These are phyloP conservation scores for Liquidambar formosana DNA, from an alignment of 164 flowering plant species.

Conservation along the genomic window DNA sequence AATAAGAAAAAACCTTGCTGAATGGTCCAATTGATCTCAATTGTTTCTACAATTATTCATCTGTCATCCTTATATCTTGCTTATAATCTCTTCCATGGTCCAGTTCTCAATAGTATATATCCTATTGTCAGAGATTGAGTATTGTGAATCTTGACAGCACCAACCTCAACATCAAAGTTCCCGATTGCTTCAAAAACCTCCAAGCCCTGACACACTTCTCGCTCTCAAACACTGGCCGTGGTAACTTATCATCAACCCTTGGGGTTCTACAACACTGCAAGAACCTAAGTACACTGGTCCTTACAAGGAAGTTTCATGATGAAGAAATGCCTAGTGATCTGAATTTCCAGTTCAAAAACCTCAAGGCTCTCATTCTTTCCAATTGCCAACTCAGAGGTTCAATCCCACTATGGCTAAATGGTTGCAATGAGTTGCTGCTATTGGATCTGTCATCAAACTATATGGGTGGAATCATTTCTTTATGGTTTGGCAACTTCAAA, in stretches of 20 bases:
- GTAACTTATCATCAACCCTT: conserved; percentile 17
- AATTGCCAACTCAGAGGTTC: conserved; percentile 14
- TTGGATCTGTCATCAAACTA: too few species aligned
- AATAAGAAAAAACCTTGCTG: too few species aligned
- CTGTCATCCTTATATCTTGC: conserved; percentile 14
- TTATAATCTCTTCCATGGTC: conserved; percentile 17
- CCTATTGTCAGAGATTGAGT: too few species aligned
- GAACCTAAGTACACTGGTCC: conserved; percentile 11
- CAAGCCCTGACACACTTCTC: conserved; percentile 15
- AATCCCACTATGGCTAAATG: conserved; percentile 14
- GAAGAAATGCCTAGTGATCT: too few species aligned
- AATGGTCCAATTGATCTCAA: conserved; percentile 16
- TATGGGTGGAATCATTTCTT: conserved; percentile 18
- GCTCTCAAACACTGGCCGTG: conserved; percentile 11
- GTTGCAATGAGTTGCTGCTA: conserved; percentile 13
- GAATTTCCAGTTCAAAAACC: too few species aligned
- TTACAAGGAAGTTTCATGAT: conserved; percentile 12
- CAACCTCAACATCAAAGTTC: conserved; percentile 9
- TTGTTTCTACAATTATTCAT: too few species aligned
- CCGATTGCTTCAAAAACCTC: too few species aligned
- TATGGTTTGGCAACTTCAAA: conserved; percentile 8
- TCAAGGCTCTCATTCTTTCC: too few species aligned
- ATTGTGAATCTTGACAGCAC: conserved; percentile 17
- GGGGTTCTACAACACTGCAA: too few species aligned
- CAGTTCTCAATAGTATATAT: conserved; percentile 16